These are phyloP conservation scores for Euptelea pleiosperma DNA, from an alignment of 164 flowering plant species.

Conservation along the genomic window DNA sequence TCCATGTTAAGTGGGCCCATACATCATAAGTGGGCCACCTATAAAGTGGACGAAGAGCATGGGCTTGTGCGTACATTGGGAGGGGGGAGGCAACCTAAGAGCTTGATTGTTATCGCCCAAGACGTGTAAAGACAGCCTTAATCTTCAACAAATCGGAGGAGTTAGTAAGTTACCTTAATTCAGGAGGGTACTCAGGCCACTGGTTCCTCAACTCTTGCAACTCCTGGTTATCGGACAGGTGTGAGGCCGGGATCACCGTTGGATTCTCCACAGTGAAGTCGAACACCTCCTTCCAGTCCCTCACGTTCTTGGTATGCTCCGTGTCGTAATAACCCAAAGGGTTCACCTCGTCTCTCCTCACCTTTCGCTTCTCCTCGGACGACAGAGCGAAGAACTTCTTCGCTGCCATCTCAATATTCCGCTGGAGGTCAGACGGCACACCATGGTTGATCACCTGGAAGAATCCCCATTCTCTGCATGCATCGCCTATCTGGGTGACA, in stretches of 20 bases:
- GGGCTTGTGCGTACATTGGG: too few relatives aligned
- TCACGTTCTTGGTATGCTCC: slow-evolving; percentile 72
- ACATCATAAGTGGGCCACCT: too few relatives aligned
- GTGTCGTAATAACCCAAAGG: slow-evolving; percentile 54
- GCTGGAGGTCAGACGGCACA: slow-evolving; percentile 32
- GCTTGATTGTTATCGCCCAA: too few relatives aligned
- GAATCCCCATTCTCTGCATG: slow-evolving; percentile 67
- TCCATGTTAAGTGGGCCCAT: too few relatives aligned
- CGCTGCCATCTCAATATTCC: slow-evolving; percentile 25
- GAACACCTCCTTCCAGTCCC: slow-evolving; percentile 82
- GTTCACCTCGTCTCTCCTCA: slow-evolving; percentile 39
- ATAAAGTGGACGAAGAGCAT: too few relatives aligned
- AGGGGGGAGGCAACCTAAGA: too few relatives aligned
- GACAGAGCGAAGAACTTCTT: slow-evolving; percentile 42
- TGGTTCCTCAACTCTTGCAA: slow-evolving; percentile 31
- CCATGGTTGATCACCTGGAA: slow-evolving; percentile 78
- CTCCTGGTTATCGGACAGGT: slow-evolving; percentile 22
- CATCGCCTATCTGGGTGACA: slow-evolving; percentile 33
- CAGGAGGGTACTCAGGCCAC: slow-evolving; percentile 36
- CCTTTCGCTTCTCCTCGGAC: slow-evolving; percentile 50
- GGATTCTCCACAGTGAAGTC: slow-evolving; percentile 39
- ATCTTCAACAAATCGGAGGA: background rate
- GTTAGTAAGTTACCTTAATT: slow-evolving; percentile 14
- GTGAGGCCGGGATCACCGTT: slow-evolving; percentile 38
- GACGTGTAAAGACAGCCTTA: too few relatives aligned